Base-by-base conservation (phyloP, 1,139 yeast genomes). In the Diutina ranongensis region DNA sequence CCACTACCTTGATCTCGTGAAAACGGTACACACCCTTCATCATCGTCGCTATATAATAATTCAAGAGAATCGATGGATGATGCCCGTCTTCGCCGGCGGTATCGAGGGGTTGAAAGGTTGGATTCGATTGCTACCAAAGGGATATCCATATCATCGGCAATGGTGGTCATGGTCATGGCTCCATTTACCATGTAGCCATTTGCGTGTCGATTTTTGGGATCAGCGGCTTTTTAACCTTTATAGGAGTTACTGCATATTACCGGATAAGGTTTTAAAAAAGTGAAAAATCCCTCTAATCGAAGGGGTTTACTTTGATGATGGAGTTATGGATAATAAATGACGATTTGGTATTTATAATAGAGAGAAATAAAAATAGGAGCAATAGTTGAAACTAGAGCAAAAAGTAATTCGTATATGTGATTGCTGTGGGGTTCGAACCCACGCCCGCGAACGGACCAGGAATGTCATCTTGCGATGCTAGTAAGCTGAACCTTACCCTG, bases 1-100 rank as follows among this genome's bases (percentile, higher is more conserved):
- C 27, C 40, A 16, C 20, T 35, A 16, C 18, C 22, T 50, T 84
- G 71, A 12, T 81, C 86, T 18, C 86, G 79, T 46, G 79, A 70
- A 86, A 87, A 83, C 1, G 98, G 97, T 65, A 89, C 88, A 69
- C 97, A 92, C 44, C 92, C 98, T 72, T 92, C 97, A 59, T 89
- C 97, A 58, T 89, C 97, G 8, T 27, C 31, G 8, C 31, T 12
- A 8, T 8, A 8, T 12, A 27, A 12, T 12, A 27, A 27, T 27
- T 12, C 10, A 12, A 8, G 31, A 27, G 31, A 27, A 27, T n/a
- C n/a, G n/a, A n/a, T n/a, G n/a, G n/a, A n/a, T n/a, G n/a, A n/a
- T n/a, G n/a, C n/a, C n/a, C n/a, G n/a, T 25, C 10, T 25, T 10
- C 28, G 10, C 28, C 28, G 9, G 5, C 28, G 28, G 10, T 25